phyloP scores from a whole-genome alignment of 768 basidiomycete genomes.

The Lactifluus piperatus region DNA sequence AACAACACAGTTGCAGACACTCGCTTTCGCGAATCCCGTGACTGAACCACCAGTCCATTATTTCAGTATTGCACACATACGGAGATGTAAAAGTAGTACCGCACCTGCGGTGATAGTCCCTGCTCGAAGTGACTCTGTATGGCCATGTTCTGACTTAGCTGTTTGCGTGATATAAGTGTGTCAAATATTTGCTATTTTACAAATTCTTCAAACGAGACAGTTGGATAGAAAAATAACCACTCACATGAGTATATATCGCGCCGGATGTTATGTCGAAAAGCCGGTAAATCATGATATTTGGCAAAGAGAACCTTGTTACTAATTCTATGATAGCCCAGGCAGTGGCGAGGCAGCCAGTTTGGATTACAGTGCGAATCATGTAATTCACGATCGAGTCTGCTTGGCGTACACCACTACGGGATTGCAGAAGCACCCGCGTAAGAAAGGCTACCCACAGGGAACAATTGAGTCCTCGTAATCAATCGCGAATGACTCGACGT shows the following conservation, averaged over 20 bases:
- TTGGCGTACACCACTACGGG: background rate
- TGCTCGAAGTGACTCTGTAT: background rate
- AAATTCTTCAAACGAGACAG: background rate
- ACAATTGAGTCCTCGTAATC: background rate
- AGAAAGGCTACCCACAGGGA: background rate
- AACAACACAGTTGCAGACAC: too few species aligned
- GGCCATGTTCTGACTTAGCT: background rate
- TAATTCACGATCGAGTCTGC: background rate
- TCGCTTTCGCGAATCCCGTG: background rate
- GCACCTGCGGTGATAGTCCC: background rate
- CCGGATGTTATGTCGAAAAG: background rate
- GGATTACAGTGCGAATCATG: background rate
- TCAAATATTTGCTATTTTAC: background rate
- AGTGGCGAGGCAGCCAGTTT: background rate
- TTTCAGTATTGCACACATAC: background rate
- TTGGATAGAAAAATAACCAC: background rate
- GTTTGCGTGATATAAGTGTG: background rate
- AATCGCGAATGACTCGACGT: background rate
- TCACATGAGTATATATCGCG: background rate
- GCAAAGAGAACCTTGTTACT: background rate
- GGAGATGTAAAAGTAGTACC: background rate
- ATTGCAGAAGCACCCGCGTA: background rate
- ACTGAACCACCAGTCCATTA: background rate
- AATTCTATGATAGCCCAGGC: background rate
- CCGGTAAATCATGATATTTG: background rate